These are phyloP conservation scores for Ceriops tagal DNA, from an alignment of 345 rosid genomes.

Conservation along the genomic window DNA sequence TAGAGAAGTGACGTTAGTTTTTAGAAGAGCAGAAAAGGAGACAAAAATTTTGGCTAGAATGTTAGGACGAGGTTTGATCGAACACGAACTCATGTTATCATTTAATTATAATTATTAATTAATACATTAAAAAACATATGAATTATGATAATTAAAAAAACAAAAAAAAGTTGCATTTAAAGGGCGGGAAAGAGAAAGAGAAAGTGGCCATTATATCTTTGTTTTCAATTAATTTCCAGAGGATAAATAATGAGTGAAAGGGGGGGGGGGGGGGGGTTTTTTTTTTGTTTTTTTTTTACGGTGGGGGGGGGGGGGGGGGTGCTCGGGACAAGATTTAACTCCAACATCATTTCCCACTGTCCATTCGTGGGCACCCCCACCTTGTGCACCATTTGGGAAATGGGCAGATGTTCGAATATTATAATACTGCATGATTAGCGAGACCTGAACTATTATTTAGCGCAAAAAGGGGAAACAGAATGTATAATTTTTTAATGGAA, in stretches of 20 bases:
- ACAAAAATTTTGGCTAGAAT: slow-evolving; percentile 31
- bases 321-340: not conserved
- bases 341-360: not conserved
- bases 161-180: slow-evolving; percentile 23
- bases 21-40: slow-evolving; percentile 19
- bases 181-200: slow-evolving; percentile 33
- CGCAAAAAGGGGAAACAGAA: too few relatives aligned
- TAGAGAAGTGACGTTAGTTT: slow-evolving; percentile 16
- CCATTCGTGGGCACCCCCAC: slow-evolving; percentile 2
- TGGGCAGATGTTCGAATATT: slow-evolving; percentile 17
- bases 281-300: too few relatives aligned
- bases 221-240: not conserved
- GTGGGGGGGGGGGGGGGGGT: not conserved
- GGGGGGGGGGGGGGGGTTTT: too few relatives aligned
- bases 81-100: too few relatives aligned
- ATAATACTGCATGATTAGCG: slow-evolving; percentile 25
- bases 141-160: too few relatives aligned
- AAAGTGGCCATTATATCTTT: not conserved
- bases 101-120: too few relatives aligned
- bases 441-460: too few relatives aligned
- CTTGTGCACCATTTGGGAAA: not conserved
- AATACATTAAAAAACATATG: too few relatives aligned
- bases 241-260: too few relatives aligned
- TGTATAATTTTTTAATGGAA: too few relatives aligned
- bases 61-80: too few relatives aligned